Evolutionary conservation across 177 flowering plant species (phyloP).

Genomic region (Vitis hybrid): DNA sequence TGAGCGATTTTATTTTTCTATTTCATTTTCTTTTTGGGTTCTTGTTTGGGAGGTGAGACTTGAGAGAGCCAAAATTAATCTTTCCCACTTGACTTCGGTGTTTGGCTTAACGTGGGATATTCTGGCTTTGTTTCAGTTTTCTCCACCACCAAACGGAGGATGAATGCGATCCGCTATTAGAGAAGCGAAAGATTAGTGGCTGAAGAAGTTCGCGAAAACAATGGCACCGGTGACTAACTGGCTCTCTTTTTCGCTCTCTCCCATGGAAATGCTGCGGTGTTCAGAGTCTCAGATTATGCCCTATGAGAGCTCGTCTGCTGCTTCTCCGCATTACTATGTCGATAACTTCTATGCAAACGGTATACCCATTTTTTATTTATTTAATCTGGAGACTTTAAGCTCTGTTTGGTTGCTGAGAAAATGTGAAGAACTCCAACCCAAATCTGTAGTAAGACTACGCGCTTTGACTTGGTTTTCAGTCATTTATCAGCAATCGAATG

Average conservation of each 20-base stretch:
- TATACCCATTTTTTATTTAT: constrained; percentile 6
- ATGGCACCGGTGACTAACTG: constrained; percentile 62
- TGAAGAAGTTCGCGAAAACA: constrained; percentile 1
- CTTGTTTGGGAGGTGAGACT: no score
- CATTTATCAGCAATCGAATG: neutral
- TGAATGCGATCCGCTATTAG: neutral
- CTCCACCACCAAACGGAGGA: neutral
- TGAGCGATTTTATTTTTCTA: neutral
- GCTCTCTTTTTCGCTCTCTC: constrained; percentile 68
- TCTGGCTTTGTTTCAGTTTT: neutral
- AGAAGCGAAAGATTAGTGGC: neutral
- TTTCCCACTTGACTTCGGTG: no score
- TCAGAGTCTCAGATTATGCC: constrained; percentile 32
- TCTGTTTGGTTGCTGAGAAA: constrained; percentile 17
- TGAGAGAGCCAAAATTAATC: no score
- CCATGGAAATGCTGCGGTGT: constrained; percentile 49
- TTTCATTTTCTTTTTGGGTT: neutral
- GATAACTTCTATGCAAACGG: constrained; percentile 48
- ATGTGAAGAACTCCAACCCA: neutral
- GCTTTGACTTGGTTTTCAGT: no score
- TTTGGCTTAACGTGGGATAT: no score
- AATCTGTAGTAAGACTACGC: neutral
- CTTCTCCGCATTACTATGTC: constrained; percentile 34
- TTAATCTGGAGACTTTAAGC: neutral
- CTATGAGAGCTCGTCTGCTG: constrained; percentile 31